phyloP scores from a whole-genome alignment of 805 yeast genomes.

The Isabelozyma gotoi region DNA sequence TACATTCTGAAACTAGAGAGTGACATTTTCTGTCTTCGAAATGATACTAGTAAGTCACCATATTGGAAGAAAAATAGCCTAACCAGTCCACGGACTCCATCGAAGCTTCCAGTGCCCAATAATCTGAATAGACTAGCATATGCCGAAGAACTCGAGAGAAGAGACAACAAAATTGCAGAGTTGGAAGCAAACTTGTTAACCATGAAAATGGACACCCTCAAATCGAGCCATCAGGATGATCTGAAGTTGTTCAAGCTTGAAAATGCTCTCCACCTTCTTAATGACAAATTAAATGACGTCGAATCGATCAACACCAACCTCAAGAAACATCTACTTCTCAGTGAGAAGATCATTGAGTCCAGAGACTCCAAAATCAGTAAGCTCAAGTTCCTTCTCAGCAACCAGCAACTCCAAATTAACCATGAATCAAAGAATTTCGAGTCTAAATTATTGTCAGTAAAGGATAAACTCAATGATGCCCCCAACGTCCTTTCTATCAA shows the following conservation, averaged over 20 bases:
- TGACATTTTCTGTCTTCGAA: conserved; percentile 38
- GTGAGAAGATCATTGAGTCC: conserved; percentile 56
- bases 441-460: conserved; percentile 26
- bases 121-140: neutral
- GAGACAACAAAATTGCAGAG: conserved; percentile 29
- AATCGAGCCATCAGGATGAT: conserved; percentile 39
- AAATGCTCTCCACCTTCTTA: conserved; percentile 55
- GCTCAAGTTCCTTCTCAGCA: conserved; percentile 48
- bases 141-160: conserved; percentile 21
- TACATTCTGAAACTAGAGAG: conserved; percentile 42
- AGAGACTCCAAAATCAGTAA: conserved; percentile 57
- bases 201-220: conserved; percentile 30
- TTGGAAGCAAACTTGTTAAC: conserved; percentile 27
- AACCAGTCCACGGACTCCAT: conserved; percentile 11
- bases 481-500: neutral
- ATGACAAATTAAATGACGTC: conserved; percentile 58
- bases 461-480: conserved; percentile 7
- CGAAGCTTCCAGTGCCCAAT: neutral
- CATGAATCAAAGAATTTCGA: conserved; percentile 53
- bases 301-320: conserved; percentile 60
- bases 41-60: neutral
- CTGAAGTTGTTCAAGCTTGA: conserved; percentile 55
- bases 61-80: neutral
- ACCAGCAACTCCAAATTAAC: conserved; percentile 49
- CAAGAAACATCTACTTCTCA: conserved; percentile 53